phyloP scores from a whole-genome alignment of 2,329 filamentous ascomycete species.

The Didymella exigua region DNA sequence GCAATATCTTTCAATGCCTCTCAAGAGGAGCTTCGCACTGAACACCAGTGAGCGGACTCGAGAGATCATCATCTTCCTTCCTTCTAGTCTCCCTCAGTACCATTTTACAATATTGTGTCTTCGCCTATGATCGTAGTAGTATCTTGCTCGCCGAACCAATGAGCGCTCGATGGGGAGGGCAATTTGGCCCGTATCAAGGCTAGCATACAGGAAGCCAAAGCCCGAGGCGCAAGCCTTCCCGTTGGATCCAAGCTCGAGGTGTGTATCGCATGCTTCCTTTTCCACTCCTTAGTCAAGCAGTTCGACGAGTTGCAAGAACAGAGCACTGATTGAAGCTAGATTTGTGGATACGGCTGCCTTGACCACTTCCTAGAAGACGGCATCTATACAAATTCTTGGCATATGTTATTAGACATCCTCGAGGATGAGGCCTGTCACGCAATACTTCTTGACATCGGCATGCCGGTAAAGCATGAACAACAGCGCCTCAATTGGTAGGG shows the following conservation, averaged over 20 bases:
- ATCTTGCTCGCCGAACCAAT: slow-evolving; percentile 33
- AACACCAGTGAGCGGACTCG: neutral
- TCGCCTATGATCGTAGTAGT: neutral
- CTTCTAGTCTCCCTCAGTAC: neutral
- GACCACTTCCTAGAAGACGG: slow-evolving; percentile 60
- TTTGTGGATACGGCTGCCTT: slow-evolving; percentile 41
- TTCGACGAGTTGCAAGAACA: no score
- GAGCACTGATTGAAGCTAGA: neutral
- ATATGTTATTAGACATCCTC: slow-evolving; percentile 56
- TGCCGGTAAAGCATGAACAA: neutral
- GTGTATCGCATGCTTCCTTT: slow-evolving; percentile 46
- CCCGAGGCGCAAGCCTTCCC: neutral
- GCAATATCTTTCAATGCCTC: neutral
- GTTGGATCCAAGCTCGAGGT: neutral
- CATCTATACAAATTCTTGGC: slow-evolving; percentile 1
- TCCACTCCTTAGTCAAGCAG: slow-evolving; percentile 31
- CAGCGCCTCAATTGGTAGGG: neutral
- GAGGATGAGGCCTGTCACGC: slow-evolving; percentile 63
- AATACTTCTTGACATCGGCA: slow-evolving; percentile 45
- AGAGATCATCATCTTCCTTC: neutral
- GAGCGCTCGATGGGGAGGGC: slow-evolving; percentile 51
- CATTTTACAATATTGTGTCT: neutral
- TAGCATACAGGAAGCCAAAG: slow-evolving; percentile 65
- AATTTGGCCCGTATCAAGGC: slow-evolving; percentile 68
- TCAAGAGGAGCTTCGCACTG: neutral